Evolutionary conservation across 1,139 yeast genomes (phyloP).

Genomic region (Arxiozyma slooffiae): DNA sequence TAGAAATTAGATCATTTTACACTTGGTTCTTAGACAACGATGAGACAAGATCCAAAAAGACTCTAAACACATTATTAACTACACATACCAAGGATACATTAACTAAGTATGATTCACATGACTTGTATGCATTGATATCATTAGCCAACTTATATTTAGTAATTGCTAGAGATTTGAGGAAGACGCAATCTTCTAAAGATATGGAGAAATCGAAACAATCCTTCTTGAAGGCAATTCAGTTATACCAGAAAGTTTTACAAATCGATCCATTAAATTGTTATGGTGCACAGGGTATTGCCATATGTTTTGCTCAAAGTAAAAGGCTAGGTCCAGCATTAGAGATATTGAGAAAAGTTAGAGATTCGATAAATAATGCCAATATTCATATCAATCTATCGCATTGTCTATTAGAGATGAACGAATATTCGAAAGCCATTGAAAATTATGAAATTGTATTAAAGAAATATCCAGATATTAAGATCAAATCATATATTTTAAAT

Average conservation of each 20-base stretch:
- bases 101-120: constrained; percentile 75
- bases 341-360: constrained; percentile 80
- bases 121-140: constrained; percentile 78
- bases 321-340: constrained; percentile 71
- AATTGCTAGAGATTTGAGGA: constrained; percentile 70
- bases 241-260: constrained; percentile 78
- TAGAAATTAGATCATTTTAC: constrained; percentile 82
- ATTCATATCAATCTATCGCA: constrained; percentile 83
- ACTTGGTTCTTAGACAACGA: constrained; percentile 75
- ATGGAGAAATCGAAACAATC: constrained; percentile 67
- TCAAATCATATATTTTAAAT: constrained; percentile 48
- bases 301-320: constrained; percentile 81
- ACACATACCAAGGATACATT: constrained; percentile 78
- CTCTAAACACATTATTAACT: constrained; percentile 55
- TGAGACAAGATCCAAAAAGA: constrained; percentile 29
- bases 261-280: constrained; percentile 79
- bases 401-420: constrained; percentile 72
- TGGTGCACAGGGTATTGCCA: constrained; percentile 97
- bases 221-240: constrained; percentile 78
- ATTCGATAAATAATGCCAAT: constrained; percentile 75
- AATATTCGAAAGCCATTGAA: constrained; percentile 80
- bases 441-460: constrained; percentile 71
- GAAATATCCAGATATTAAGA: constrained; percentile 50
- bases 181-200: constrained; percentile 33
- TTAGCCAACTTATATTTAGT: constrained; percentile 79